These are phyloP conservation scores for Torulaspora microellipsoides DNA, from an alignment of 805 yeast species.

Conservation along the genomic window DNA sequence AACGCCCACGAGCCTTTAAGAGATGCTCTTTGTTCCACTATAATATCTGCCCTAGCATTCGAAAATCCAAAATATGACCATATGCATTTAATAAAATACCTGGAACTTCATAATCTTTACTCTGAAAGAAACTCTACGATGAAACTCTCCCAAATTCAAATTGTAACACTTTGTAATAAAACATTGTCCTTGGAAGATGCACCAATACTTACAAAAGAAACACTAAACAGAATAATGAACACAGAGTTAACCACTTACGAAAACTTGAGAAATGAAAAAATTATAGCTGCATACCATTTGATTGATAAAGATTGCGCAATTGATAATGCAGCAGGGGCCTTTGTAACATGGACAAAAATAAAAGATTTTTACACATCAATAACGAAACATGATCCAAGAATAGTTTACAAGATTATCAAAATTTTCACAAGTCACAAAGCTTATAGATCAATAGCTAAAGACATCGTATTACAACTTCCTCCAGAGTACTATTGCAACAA, in stretches of 20 bases:
- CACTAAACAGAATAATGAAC: constrained; percentile 16
- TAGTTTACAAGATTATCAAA: constrained; percentile 22
- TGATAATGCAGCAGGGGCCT: constrained; percentile 27
- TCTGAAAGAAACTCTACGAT: neutral
- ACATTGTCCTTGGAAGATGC: constrained; percentile 17
- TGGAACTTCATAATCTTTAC: constrained; percentile 13
- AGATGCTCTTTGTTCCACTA: constrained; percentile 3
- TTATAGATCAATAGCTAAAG: constrained; percentile 19
- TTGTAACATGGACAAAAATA: constrained; percentile 22
- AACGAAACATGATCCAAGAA: constrained; percentile 24
- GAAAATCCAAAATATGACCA: constrained; percentile 22
- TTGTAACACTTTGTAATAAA: constrained; percentile 20
- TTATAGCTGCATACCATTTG: constrained; percentile 19
- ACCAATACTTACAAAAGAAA: constrained; percentile 15
- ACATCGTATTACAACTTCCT: constrained; percentile 15
- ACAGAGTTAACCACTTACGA: constrained; percentile 1
- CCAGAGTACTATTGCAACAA: constrained; percentile 25
- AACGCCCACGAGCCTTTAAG: constrained; percentile 7
- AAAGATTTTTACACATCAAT: constrained; percentile 15
- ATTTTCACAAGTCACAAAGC: constrained; percentile 19
- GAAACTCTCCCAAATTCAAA: constrained; percentile 14
- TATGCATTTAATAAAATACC: constrained; percentile 14
- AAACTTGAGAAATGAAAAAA: constrained; percentile 10
- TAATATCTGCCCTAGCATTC: constrained; percentile 21
- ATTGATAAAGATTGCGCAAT: constrained; percentile 21